Evolutionary conservation across 495 filamentous ascomycete species (phyloP), one percentile per base, ranked within the genome.

Genomic region (Penicilliopsis zonata): DNA sequence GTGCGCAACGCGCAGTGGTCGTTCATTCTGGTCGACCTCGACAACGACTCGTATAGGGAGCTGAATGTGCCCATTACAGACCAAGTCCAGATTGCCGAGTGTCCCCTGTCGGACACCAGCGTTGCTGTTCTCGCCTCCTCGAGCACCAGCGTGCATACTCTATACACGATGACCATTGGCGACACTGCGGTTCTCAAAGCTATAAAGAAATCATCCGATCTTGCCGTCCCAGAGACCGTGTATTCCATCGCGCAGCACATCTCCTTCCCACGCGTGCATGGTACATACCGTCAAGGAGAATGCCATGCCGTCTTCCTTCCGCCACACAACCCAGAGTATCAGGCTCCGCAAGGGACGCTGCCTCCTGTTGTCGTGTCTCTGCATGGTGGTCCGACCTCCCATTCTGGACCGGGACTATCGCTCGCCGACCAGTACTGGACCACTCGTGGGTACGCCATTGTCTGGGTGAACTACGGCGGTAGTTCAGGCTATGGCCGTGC

Each of bases 321-420:
- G 15, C 67, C 67, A 3, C 41, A 50, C 5, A 71, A 70, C 36
- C 52, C 58, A 3, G 30, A 52, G 4, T 70, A 46, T 33, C 19
- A 33, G 7, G 41, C 40, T 7, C 46, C 54, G 2, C 30, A 34
- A 3, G 43, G 39, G 5, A 44, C 24, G 1, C 50, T 50, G 4
- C 65, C 63, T 12, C 67, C 67, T 1, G 38, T 65, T 4, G 55
- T 73, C 9, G 46, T 69, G 9, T 47, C 35, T 13, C 43, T 59
- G 4, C 65, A 72, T 33, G 68, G 67, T 14, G 67, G 67, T 4
- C 68, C 68, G n/a, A 70, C 61, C 36, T 42, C 38, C n/a, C 44
- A 49, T 44, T 36, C 29, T 26, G 33, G 34, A 26, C 53, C 44
- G 13, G 64, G 27, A 13, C 53, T 51, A 28, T 44, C 21, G 13